Base-by-base conservation (phyloP, 352 stramenopile genomes). In the Phytophthora idaei region DNA sequence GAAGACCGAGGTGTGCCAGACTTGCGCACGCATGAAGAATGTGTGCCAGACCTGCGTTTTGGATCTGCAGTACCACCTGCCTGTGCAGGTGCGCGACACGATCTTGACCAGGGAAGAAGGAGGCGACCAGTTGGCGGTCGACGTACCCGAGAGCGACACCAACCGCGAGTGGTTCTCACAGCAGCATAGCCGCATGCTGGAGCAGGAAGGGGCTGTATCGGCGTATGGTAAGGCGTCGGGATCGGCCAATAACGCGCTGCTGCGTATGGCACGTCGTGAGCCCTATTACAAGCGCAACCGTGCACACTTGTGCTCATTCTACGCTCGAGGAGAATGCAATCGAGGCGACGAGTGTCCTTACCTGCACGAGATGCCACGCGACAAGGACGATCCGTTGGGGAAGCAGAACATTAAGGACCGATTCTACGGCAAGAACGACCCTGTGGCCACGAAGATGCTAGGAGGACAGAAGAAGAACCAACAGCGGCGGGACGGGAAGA, bases 11-110 rank as follows among this genome's bases (percentile, higher is more conserved):
- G 98, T 99, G 59, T 99, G 98, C 76, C 91, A 98, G 60, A 98
- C 86, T 14, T 99, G 97, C 77, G 94, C 98, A n/a, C 96, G 98
- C 73, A 97, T 98, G 71, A 99, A 99, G 79, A 99, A 99, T 80
- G 96, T 99, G 5, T 99, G 98, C 77, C 98, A 99, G 84, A 98
- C 97, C 0, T 99, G 98, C 61, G 96, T 99, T 47, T 91, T 99
- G 53, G 98, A 99, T 79, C 79, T 99, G 65, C 95, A 99, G 76
- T 99, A 98, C 74, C 98, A 98, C 73, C 75, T 99, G 37, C 94
- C 94, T 0, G 95, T 99, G 49, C 92, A 98, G 69, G 93, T 99
- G 49, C 85, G 96, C 27, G 96, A 99, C 75, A 77, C 90, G 39
- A 90, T 99, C 56, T 68, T 96, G 64, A 78, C 83, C 10, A 79